Evolutionary conservation across 257 asterid species (phyloP), one percentile per base, ranked within the genome.

Genomic region (Apocynum venetum): DNA sequence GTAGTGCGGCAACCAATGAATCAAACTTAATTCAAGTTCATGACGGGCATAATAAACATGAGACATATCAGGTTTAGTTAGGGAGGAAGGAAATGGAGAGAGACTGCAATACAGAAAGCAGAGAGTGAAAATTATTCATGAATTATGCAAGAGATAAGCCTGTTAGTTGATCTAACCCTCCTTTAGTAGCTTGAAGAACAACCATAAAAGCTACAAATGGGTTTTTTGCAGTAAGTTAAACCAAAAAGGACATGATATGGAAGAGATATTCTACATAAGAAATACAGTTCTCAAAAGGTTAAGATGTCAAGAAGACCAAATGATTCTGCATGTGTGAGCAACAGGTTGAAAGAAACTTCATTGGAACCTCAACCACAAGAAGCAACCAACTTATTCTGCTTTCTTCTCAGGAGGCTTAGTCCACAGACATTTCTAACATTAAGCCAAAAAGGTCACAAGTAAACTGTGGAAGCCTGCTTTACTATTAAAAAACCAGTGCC

Each of bases 1-100:
- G 97, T 82, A 95, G 97, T 35, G 97, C 98, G 78, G 97, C 86
- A 79, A 93, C 97, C 87, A 93, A 88, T 19, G 88, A 89, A 84
- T 95, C 98, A 83, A 90, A 93, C 98, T 93, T 97, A 40, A 52
- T 31, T 12, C 17, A 19, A 71, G 20, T 43, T 17, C 36, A 43
- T 43, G 49, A 17, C 41, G 6, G 35, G 31, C 25, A 40, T 15
- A 59, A 19, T 67, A 67, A 67, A 6, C 71, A 66, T 40, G 71
- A 15, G 35, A 52, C 48, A 41, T 35, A 41, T 41, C 14, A 68
- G 43, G 73, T 68, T 40, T 68, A 68, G 36, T 43, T 1, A 41
- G 72, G 1, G 38, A 43, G 36, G 7, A 17, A 17, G 14, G 38
- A 43, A 68, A 68, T 3, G 10, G 8, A 68, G 72, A 41, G 19